Conservation (phyloP, 2,329 filamentous ascomycete species). For the Beauveria sp. region DNA sequence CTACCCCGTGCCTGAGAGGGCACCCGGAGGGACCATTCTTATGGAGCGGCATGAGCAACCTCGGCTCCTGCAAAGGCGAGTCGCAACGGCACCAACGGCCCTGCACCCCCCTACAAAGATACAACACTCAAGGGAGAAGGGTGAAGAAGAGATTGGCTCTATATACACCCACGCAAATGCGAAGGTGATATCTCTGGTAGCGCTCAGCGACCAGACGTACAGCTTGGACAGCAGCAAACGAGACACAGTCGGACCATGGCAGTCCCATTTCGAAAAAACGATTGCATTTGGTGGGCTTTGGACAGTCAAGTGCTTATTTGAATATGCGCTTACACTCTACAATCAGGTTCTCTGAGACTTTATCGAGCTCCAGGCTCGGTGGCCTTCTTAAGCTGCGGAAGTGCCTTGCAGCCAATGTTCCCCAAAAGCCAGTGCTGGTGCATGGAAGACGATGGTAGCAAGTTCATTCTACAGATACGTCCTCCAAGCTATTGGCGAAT, state of each 20-base stretch:
- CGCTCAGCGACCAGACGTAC: slow-evolving; percentile 9
- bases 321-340: not conserved
- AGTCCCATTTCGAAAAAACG: slow-evolving; percentile 68
- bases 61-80: slow-evolving; percentile 14
- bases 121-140: not conserved
- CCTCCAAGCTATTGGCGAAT: slow-evolving; percentile 85
- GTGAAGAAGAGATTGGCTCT: not conserved
- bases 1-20: not conserved
- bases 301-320: slow-evolving; percentile 16
- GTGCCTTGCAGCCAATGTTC: slow-evolving; percentile 76
- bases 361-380: slow-evolving; percentile 82
- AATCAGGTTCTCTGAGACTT: slow-evolving; percentile 63
- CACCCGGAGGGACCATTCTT: not conserved
- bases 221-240: slow-evolving; percentile 37
- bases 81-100: slow-evolving; percentile 25
- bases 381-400: slow-evolving; percentile 79
- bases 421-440: slow-evolving; percentile 92
- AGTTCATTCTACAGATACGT: slow-evolving; percentile 80
- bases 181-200: slow-evolving; percentile 10
- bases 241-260: slow-evolving; percentile 60
- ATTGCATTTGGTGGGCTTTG: slow-evolving; percentile 59
- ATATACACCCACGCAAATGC: slow-evolving; percentile 4
- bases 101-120: slow-evolving; percentile 5
- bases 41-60: not conserved
- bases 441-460: slow-evolving; percentile 70